A percentile compares a stretch with the other conserved stretches of the same genome.
Evolutionary conservation across 2,329 filamentous ascomycete genomes (phyloP).

Genomic region (Aspergillus sp.): DNA sequence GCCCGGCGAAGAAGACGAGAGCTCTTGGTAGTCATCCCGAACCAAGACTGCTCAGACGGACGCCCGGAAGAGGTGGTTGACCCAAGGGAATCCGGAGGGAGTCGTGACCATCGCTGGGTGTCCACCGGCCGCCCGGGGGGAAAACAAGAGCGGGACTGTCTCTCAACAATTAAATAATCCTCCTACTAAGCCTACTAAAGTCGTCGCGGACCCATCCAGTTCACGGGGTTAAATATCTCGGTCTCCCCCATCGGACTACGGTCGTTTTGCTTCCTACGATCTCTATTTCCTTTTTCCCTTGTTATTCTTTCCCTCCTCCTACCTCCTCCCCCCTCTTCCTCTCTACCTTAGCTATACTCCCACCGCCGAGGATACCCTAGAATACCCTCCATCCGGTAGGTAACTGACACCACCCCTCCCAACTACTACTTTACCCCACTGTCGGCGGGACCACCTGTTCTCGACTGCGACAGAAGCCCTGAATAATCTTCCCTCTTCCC

Average conservation of each 20-base stretch:
- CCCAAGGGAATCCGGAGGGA: not conserved
- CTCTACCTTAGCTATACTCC: no score
- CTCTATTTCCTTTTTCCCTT: not conserved
- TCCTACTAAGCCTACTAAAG: not conserved
- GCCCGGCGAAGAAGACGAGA: not conserved
- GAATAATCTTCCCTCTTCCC: constrained; percentile 1
- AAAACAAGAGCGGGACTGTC: constrained; percentile 9
- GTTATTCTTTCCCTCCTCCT: constrained; percentile 5
- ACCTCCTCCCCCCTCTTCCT: not conserved
- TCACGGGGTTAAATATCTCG: no score
- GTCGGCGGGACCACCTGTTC: no score
- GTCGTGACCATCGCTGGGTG: not conserved
- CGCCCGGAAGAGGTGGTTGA: constrained; percentile 5
- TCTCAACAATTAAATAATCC: constrained; percentile 5
- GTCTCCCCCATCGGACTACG: no score
- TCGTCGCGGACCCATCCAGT: no score
- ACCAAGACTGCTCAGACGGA: not conserved
- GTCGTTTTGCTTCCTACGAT: not conserved
- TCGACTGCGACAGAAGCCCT: not conserved
- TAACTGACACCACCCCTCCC: no score
- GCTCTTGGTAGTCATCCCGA: no score
- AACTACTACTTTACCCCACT: no score
- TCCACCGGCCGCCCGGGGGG: constrained; percentile 17
- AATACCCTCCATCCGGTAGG: no score
- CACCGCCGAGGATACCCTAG: no score